These are phyloP conservation scores for Arbutus unedo DNA, from an alignment of 148 eudicot genomes.

Conservation along the genomic window DNA sequence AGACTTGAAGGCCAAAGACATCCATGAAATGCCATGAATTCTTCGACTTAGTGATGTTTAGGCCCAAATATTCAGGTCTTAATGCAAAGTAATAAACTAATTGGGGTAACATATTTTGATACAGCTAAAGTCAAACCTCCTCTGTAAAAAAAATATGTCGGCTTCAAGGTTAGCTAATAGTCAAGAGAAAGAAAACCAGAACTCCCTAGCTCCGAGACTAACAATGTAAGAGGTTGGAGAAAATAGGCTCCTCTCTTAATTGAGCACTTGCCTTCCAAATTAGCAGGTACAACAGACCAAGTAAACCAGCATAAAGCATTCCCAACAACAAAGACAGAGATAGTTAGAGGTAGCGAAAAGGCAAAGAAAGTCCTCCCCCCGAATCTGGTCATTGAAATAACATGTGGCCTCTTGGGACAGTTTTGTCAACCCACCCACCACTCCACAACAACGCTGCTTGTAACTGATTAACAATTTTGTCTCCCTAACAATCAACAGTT, in stretches of 20 bases:
- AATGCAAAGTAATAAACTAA: background rate
- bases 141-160: background rate
- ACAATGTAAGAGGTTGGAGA: background rate
- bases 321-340: background rate
- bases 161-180: background rate
- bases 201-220: background rate
- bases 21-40: background rate
- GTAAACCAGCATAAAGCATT: background rate
- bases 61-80: background rate
- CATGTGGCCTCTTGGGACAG: background rate
- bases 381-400: background rate
- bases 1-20: constrained; percentile 6
- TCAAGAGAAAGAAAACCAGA: background rate
- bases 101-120: background rate
- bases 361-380: too few species aligned
- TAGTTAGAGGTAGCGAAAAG: too few species aligned
- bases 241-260: background rate
- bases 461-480: background rate
- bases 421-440: background rate
- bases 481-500: background rate
- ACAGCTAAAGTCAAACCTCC: background rate
- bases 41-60: background rate
- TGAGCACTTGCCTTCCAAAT: background rate
- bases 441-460: constrained; percentile 5
- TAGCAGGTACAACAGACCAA: background rate